Conservation (phyloP, 805 yeast species). For the Saccharomycopsis synnaedendra region DNA sequence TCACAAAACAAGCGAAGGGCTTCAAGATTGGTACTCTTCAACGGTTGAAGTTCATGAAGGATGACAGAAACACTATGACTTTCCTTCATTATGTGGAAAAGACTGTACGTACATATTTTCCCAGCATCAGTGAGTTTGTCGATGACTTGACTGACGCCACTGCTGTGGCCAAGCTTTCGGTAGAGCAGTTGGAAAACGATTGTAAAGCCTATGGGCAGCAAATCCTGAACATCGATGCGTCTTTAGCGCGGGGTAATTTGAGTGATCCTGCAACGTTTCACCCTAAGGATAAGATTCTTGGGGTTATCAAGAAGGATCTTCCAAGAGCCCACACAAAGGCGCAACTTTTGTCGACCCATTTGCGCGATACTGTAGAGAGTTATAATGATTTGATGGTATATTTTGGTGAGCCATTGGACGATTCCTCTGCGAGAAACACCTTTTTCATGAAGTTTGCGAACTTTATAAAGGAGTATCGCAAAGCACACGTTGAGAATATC, state of each 20-base stretch:
- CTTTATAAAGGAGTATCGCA: slow-evolving; percentile 50
- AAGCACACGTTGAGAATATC: slow-evolving; percentile 53
- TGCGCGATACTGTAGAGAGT: slow-evolving; percentile 36
- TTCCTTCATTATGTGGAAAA: slow-evolving; percentile 68
- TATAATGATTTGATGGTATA: slow-evolving; percentile 52
- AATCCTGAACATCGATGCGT: slow-evolving; percentile 38
- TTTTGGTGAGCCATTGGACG: slow-evolving; percentile 58
- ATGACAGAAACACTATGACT: slow-evolving; percentile 55
- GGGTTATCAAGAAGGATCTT: slow-evolving; percentile 39
- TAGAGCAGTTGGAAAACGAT: slow-evolving; percentile 52
- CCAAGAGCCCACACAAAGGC: slow-evolving; percentile 45
- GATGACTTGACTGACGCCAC: slow-evolving; percentile 44
- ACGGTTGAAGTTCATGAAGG: slow-evolving; percentile 60
- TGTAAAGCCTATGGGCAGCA: slow-evolving; percentile 41
- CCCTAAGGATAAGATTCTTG: slow-evolving; percentile 51
- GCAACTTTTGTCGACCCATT: slow-evolving; percentile 38
- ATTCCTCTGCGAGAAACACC: slow-evolving; percentile 40
- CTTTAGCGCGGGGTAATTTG: slow-evolving; percentile 51
- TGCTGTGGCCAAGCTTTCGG: slow-evolving; percentile 47
- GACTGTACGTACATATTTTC: slow-evolving; percentile 51
- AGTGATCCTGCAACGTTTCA: slow-evolving; percentile 53
- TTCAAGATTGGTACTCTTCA: slow-evolving; percentile 60
- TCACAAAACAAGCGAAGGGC: slow-evolving; percentile 56
- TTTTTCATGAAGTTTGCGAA: slow-evolving; percentile 53
- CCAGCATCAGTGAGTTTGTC: slow-evolving; percentile 49